A percentile compares a stretch with the other conserved stretches of the same genome.
Evolutionary conservation across 2,329 filamentous ascomycete genomes (phyloP).

Genomic region (Penicillium sp.): DNA sequence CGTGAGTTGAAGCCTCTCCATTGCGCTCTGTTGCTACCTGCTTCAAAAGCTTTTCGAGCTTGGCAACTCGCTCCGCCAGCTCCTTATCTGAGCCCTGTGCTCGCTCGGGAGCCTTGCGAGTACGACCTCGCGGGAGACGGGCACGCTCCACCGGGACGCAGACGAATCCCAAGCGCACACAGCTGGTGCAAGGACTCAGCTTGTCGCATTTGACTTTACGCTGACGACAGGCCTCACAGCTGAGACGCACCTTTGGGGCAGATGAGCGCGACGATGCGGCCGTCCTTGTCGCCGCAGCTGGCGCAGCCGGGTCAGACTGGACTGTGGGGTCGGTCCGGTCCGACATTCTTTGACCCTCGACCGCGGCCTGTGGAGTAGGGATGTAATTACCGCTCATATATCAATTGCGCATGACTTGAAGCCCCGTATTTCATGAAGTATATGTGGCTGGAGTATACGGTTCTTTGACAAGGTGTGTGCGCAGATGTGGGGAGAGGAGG

Average conservation of each 20-base stretch:
- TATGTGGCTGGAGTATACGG: background rate
- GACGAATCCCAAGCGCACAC: constrained; percentile 17
- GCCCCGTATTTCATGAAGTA: background rate
- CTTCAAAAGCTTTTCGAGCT: constrained; percentile 21
- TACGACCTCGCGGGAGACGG: constrained; percentile 29
- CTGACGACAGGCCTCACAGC: constrained; percentile 27
- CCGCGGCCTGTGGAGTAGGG: background rate
- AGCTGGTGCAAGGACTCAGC: constrained; percentile 28
- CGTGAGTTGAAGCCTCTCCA: background rate
- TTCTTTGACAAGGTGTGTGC: no score
- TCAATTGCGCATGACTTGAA: background rate
- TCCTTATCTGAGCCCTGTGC: constrained; percentile 11
- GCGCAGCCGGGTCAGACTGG: constrained; percentile 5
- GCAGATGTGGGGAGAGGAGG: background rate
- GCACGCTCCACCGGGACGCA: constrained; percentile 29
- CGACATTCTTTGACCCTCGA: constrained; percentile 9
- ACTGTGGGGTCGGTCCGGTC: constrained; percentile 7
- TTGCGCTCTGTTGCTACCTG: constrained; percentile 12
- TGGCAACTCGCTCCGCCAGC: constrained; percentile 20
- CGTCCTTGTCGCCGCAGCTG: background rate
- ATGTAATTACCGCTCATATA: background rate
- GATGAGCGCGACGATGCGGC: constrained; percentile 11
- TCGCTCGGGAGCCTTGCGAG: constrained; percentile 14
- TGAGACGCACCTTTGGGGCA: constrained; percentile 22
- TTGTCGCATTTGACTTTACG: constrained; percentile 34